Evolutionary conservation across 2,329 filamentous ascomycete species (phyloP), one percentile per base, ranked within the genome.

Genomic region (Botrytis sinoallii): DNA sequence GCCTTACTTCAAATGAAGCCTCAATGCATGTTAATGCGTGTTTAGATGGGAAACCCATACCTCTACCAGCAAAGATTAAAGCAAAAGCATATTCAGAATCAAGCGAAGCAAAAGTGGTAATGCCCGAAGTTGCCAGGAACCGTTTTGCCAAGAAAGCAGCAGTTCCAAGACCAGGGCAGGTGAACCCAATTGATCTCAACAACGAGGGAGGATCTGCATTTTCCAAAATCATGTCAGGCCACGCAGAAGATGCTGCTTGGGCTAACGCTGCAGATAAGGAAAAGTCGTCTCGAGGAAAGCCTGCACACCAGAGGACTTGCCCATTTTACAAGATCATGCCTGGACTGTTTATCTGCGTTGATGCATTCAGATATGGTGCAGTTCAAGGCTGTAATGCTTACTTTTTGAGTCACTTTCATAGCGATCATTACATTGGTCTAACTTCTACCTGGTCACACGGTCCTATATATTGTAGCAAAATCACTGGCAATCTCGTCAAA

Each of bases 271-370:
- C 95, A 0, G 92, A 93, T 1, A 87, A 92, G 1, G 94, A 97
- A 81, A 85, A 88, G 42, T 88, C 92, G 1, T 91, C 94, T 3
- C 88, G 93, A 59, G 95, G 96, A 35, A 96, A 94, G 80, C 93
- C 92, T 29, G 92, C 95, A 0, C 96, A 95, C 79, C 89, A 95
- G 79, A 89, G 96, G 67, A 98, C 94, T 0, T 99, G 96, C 80
- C 96, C 96, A 0, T 99, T 99, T 79, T 99, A 99, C 85, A 99
- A 99, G 83, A 98, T 98, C 76, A 91, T 99, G 84, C 95, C 95
- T 0, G 94, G 94, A 0, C 92, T 98, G 79, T 93, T 88, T 76
- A 97, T 98, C 71, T 97, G 94, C 74, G 96, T 99, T 0, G 96
- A 99, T 82, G 96, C 96, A 0, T 97, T 99, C 80, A 90, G 95